A percentile compares a stretch with the other conserved stretches of the same genome.
phyloP scores from a whole-genome alignment of 306 rosid species.

The Macrotyloma uniflorum region DNA sequence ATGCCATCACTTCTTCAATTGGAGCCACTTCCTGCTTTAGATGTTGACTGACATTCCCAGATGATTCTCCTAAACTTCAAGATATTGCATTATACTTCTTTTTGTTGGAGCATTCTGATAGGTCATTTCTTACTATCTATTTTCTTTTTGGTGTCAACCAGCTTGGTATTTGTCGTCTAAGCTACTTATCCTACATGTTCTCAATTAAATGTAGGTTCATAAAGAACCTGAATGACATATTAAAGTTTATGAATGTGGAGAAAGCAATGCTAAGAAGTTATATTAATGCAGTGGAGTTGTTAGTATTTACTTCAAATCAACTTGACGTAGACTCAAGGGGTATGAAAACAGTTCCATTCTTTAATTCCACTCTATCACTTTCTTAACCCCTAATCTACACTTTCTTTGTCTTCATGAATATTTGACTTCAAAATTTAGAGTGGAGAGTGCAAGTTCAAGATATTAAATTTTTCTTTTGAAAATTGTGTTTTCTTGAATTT shows the following conservation, averaged over 20 bases:
- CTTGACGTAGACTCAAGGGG: slow-evolving; percentile 56
- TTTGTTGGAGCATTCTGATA: slow-evolving; percentile 47
- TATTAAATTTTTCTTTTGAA: too few species aligned
- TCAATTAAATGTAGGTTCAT: slow-evolving; percentile 51
- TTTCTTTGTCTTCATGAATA: not conserved
- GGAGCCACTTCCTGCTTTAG: slow-evolving; percentile 46
- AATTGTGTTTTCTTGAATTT: too few species aligned
- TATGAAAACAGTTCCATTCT: slow-evolving; percentile 40
- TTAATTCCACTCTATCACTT: not conserved
- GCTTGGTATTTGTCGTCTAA: slow-evolving; percentile 8
- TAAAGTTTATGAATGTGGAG: slow-evolving; percentile 57
- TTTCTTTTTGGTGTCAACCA: not conserved
- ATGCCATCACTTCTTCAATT: too few species aligned
- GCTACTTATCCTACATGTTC: slow-evolving; percentile 31
- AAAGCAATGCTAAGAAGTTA: slow-evolving; percentile 55
- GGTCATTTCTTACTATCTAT: slow-evolving; percentile 43
- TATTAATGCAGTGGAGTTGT: slow-evolving; percentile 59
- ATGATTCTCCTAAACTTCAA: slow-evolving; percentile 52
- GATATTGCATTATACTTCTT: slow-evolving; percentile 77
- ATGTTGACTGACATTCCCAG: slow-evolving; percentile 51
- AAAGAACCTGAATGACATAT: slow-evolving; percentile 35
- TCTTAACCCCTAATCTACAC: not conserved
- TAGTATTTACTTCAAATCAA: slow-evolving; percentile 64
- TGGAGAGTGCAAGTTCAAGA: not conserved
- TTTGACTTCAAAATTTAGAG: slow-evolving; percentile 1